A percentile compares a stretch with the other conserved stretches of the same genome.
These are phyloP conservation scores for Umbelopsis sp. DNA, from an alignment of 192 early-diverging fungal species.

Conservation along the genomic window DNA sequence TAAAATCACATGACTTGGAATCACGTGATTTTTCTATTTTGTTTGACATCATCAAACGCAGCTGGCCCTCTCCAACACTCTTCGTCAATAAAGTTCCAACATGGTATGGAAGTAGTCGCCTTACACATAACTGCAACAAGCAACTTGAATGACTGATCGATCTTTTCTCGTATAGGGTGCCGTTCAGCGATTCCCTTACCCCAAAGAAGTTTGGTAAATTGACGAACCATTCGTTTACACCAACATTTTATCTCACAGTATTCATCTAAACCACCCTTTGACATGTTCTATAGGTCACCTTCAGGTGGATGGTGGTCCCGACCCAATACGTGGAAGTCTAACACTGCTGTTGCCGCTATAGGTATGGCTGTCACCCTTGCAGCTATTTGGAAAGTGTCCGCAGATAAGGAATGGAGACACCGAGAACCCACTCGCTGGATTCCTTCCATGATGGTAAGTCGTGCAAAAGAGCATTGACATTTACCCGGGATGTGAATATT, in stretches of 20 bases:
- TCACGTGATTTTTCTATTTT: no score
- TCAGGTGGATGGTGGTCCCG: slow-evolving; percentile 52
- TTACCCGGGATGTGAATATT: neutral
- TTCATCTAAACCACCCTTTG: neutral
- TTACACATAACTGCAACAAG: neutral
- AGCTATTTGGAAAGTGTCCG: slow-evolving; percentile 45
- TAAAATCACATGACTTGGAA: no score
- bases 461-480: neutral
- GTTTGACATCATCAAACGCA: no score
- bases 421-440: slow-evolving; percentile 50
- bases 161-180: slow-evolving; percentile 27
- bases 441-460: slow-evolving; percentile 53
- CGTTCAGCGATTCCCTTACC: slow-evolving; percentile 36
- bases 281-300: slow-evolving; percentile 36
- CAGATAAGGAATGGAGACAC: slow-evolving; percentile 44
- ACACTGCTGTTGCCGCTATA: slow-evolving; percentile 39
- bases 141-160: no score
- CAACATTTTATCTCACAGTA: neutral
- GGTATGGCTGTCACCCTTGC: slow-evolving; percentile 38
- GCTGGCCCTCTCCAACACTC: neutral
- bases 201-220: slow-evolving; percentile 43
- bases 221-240: neutral
- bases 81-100: neutral
- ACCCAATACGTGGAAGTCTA: slow-evolving; percentile 49
- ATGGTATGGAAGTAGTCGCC: neutral